These are phyloP conservation scores for Kuraishia floccosa DNA, from an alignment of 805 yeast genomes.

Conservation along the genomic window DNA sequence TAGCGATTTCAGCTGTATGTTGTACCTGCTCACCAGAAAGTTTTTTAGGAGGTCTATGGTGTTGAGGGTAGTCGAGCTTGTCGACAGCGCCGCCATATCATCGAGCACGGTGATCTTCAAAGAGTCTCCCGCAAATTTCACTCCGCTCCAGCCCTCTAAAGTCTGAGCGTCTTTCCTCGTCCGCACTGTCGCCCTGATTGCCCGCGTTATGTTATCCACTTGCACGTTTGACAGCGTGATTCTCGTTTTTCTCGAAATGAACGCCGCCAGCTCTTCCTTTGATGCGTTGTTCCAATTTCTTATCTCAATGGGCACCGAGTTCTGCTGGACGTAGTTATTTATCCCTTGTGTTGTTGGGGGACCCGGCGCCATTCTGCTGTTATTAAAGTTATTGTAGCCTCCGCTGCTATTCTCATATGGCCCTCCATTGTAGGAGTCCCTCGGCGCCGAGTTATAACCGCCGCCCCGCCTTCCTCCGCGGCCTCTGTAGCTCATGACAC, in stretches of 20 bases:
- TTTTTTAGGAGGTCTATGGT: slow-evolving; percentile 54
- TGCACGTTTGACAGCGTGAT: slow-evolving; percentile 40
- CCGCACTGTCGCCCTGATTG: slow-evolving; percentile 49
- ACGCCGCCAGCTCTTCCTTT: slow-evolving; percentile 53
- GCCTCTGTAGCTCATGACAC: not conserved
- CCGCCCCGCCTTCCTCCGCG: not conserved
- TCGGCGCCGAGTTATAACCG: not conserved
- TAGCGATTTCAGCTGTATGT: slow-evolving; percentile 50
- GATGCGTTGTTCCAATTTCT: slow-evolving; percentile 78
- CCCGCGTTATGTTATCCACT: slow-evolving; percentile 36
- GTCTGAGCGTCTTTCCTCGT: slow-evolving; percentile 44
- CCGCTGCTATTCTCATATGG: too few relatives aligned
- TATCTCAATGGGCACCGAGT: slow-evolving; percentile 43
- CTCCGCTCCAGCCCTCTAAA: slow-evolving; percentile 58
- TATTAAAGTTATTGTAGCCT: not conserved
- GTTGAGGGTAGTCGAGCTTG: slow-evolving; percentile 10
- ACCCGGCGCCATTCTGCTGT: not conserved
- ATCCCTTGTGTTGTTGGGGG: not conserved
- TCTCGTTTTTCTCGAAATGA: slow-evolving; percentile 57
- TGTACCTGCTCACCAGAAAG: slow-evolving; percentile 59
- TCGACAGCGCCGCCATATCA: slow-evolving; percentile 13
- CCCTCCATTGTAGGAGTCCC: not conserved
- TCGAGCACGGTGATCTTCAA: slow-evolving; percentile 37
- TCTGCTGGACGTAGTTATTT: slow-evolving; percentile 13
- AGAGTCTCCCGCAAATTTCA: slow-evolving; percentile 66